phyloP scores from a whole-genome alignment of 257 asterid species.

The Oldenlandia corymbosa region DNA sequence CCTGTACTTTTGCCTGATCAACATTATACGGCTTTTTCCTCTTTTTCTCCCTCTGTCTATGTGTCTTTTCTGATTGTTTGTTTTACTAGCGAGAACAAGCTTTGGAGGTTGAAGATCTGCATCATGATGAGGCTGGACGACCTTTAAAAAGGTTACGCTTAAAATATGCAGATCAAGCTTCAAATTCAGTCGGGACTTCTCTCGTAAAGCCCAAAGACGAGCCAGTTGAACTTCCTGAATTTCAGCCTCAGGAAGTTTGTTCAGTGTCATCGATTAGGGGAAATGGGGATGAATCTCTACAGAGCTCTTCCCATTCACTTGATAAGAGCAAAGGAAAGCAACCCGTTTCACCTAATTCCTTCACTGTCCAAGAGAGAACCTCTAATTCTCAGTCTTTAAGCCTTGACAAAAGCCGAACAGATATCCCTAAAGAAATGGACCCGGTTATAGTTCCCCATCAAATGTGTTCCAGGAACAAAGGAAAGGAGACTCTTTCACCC shows the following conservation, averaged over 20 bases:
- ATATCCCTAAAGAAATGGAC: slow-evolving; percentile 18
- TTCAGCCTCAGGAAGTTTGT: slow-evolving; percentile 17
- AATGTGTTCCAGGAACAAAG: slow-evolving; percentile 43
- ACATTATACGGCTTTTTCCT: neutral
- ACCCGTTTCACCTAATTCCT: slow-evolving; percentile 31
- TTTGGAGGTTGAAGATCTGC: slow-evolving; percentile 39
- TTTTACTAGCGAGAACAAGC: slow-evolving; percentile 19
- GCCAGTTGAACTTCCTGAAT: slow-evolving; percentile 39
- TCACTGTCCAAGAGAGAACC: slow-evolving; percentile 24
- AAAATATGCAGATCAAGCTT: slow-evolving; percentile 41
- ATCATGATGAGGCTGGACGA: slow-evolving; percentile 43
- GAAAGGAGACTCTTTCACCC: slow-evolving; percentile 32
- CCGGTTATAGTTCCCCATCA: slow-evolving; percentile 30
- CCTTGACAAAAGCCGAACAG: slow-evolving; percentile 19
- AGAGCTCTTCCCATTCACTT: slow-evolving; percentile 18
- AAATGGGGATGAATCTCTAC: slow-evolving; percentile 25
- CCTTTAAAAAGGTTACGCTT: slow-evolving; percentile 61
- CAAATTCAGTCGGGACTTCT: slow-evolving; percentile 20
- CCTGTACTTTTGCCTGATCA: neutral
- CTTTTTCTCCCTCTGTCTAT: neutral
- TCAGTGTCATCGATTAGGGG: slow-evolving; percentile 25
- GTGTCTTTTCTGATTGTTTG: neutral
- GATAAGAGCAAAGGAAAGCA: slow-evolving; percentile 40
- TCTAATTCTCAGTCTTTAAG: slow-evolving; percentile 26
- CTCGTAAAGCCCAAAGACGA: slow-evolving; percentile 52